Percentiles rank a stretch among this genome's conserved stretches.
phyloP scores from a whole-genome alignment of 768 basidiomycete species.

The Amanita molliuscula region DNA sequence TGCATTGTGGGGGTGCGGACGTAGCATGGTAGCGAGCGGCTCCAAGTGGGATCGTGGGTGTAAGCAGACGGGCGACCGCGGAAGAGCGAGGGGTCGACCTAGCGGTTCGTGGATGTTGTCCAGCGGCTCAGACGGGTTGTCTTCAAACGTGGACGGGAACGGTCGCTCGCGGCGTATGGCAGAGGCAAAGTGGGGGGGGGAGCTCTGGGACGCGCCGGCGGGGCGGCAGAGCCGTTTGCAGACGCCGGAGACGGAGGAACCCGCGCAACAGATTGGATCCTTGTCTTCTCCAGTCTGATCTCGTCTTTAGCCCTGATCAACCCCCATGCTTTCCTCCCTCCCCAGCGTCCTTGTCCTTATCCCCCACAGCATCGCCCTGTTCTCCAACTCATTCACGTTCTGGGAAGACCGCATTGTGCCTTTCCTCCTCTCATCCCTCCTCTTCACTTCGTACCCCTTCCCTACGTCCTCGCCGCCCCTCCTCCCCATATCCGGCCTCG shows the following conservation, averaged over 20 bases:
- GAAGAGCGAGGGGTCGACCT: constrained; percentile 31
- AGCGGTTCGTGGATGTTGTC: constrained; percentile 35
- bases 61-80: constrained; percentile 45
- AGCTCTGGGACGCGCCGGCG: too few species aligned
- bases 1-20: constrained; percentile 34
- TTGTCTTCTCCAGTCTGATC: constrained; percentile 25
- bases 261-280: constrained; percentile 35
- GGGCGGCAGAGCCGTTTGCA: too few species aligned
- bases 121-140: constrained; percentile 64
- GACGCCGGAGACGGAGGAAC: constrained; percentile 17
- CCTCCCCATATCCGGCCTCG: constrained; percentile 59
- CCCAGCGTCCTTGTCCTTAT: constrained; percentile 47
- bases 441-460: constrained; percentile 39
- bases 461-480: constrained; percentile 54
- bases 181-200: constrained; percentile 56
- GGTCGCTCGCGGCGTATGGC: constrained; percentile 56
- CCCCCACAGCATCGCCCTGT: constrained; percentile 68
- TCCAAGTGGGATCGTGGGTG: constrained; percentile 53
- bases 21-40: constrained; percentile 53
- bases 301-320: constrained; percentile 35
- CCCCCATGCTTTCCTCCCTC: constrained; percentile 15
- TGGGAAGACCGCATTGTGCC: constrained; percentile 87
- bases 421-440: constrained; percentile 60
- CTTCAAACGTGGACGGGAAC: constrained; percentile 74
- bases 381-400: constrained; percentile 92